Percentiles rank a stretch among this genome's conserved stretches.
Conservation (phyloP, 352 stramenopile species). For the Thalassiosira livingstoniorum region DNA sequence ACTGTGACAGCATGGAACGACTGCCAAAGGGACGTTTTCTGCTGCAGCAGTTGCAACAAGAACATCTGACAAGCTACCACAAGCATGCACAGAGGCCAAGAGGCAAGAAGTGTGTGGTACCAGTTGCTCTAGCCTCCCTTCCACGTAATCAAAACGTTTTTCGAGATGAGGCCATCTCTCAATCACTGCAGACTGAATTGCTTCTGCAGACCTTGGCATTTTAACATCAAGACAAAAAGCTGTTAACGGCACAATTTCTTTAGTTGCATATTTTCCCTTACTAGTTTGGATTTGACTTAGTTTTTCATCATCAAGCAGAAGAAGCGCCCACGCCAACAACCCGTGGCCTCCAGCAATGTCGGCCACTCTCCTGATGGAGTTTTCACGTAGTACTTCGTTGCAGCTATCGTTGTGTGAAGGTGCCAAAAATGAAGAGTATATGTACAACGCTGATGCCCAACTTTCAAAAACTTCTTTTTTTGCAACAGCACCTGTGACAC, state of each 20-base stretch:
- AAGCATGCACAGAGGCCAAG: constrained; percentile 46
- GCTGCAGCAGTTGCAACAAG: constrained; percentile 37
- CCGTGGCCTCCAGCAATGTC: constrained; percentile 55
- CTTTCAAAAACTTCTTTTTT: constrained; percentile 58
- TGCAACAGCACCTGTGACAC: constrained; percentile 31
- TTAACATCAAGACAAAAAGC: constrained; percentile 47
- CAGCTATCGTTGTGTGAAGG: no score
- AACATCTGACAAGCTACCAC: constrained; percentile 45
- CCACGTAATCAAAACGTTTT: constrained; percentile 53
- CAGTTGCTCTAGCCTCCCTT: constrained; percentile 50
- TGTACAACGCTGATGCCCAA: constrained; percentile 45
- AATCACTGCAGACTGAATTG: constrained; percentile 45
- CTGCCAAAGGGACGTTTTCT: constrained; percentile 34
- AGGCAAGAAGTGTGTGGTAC: constrained; percentile 43
- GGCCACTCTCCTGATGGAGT: constrained; percentile 22
- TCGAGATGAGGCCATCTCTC: constrained; percentile 34
- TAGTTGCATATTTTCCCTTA: not conserved
- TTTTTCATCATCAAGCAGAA: constrained; percentile 49
- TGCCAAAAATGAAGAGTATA: constrained; percentile 42
- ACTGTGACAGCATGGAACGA: constrained; percentile 49
- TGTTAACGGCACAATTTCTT: constrained; percentile 21
- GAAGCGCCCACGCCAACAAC: constrained; percentile 49
- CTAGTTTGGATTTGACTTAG: not conserved
- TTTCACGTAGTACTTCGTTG: not conserved
- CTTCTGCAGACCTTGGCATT: constrained; percentile 52